phyloP scores from a whole-genome alignment of 331 rosid species.

The Ulmus americana region DNA sequence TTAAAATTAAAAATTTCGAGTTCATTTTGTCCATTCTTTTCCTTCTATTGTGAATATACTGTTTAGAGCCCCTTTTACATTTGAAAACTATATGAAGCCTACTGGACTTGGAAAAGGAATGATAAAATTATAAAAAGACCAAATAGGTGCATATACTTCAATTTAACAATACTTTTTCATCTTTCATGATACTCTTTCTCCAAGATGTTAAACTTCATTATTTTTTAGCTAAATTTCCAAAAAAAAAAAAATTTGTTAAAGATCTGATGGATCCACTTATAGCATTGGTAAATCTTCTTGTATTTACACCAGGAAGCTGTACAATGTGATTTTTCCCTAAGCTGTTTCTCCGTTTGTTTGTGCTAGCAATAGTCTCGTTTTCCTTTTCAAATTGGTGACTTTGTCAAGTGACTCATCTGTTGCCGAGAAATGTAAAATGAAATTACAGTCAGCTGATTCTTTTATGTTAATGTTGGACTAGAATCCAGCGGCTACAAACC shows the following conservation, averaged over 20 bases:
- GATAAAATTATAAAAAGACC: no score
- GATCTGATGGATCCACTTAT: no score
- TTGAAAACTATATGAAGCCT: not conserved
- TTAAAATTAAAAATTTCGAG: not conserved
- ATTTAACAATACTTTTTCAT: no score
- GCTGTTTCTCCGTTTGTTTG: not conserved
- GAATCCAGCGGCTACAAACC: constrained; percentile 73
- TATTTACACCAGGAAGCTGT: no score
- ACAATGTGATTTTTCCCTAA: no score
- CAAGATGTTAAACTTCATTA: no score
- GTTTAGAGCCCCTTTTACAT: not conserved
- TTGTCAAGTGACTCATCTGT: not conserved
- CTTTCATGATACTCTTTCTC: no score
- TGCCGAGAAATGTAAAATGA: not conserved
- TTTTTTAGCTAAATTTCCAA: no score
- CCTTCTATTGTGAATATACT: not conserved
- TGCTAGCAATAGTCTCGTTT: not conserved
- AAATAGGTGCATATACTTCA: no score
- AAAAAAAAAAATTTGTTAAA: no score
- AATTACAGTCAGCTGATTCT: not conserved
- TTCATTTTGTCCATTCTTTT: not conserved
- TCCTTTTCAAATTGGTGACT: not conserved
- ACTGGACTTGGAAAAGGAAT: no score
- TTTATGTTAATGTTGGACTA: constrained; percentile 27
- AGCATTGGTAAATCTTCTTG: no score